A percentile compares a stretch with the other conserved stretches of the same genome.
Evolutionary conservation across 805 yeast genomes (phyloP).

Genomic region (Candida maesae): DNA sequence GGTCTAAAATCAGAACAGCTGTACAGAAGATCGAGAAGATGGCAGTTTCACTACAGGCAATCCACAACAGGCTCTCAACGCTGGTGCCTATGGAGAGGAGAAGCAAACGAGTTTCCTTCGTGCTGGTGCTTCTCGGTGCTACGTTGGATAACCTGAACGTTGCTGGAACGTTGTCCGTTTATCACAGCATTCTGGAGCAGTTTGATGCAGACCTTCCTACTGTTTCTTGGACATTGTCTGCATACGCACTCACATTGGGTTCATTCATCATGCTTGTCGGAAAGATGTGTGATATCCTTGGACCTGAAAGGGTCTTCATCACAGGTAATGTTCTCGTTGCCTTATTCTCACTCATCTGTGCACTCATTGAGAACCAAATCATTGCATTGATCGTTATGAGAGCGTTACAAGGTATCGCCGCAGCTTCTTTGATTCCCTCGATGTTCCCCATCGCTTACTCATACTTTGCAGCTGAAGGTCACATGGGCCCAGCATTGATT

Average conservation of each 20-base stretch:
- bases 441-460: constrained; percentile 32
- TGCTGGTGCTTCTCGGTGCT: constrained; percentile 1
- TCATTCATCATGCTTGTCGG: constrained; percentile 40
- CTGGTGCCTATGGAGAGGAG: not conserved
- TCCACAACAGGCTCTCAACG: too few species aligned
- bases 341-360: constrained; percentile 32
- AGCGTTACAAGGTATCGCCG: constrained; percentile 44
- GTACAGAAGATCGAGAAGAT: too few species aligned
- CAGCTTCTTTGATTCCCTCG: constrained; percentile 38
- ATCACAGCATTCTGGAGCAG: not conserved
- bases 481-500: constrained; percentile 26
- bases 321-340: constrained; percentile 24
- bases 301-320: constrained; percentile 30
- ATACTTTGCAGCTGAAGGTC: constrained; percentile 26
- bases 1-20: too few species aligned
- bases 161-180: constrained; percentile 7
- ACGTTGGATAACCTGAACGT: constrained; percentile 11
- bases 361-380: constrained; percentile 31
- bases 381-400: constrained; percentile 38
- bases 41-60: too few species aligned
- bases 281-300: constrained; percentile 37
- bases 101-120: not conserved
- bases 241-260: constrained; percentile 41
- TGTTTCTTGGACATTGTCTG: constrained; percentile 40
- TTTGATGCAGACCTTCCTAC: constrained; percentile 20